Base-by-base conservation (phyloP, 2,329 filamentous ascomycete genomes). In the Nothophoma quercina region DNA sequence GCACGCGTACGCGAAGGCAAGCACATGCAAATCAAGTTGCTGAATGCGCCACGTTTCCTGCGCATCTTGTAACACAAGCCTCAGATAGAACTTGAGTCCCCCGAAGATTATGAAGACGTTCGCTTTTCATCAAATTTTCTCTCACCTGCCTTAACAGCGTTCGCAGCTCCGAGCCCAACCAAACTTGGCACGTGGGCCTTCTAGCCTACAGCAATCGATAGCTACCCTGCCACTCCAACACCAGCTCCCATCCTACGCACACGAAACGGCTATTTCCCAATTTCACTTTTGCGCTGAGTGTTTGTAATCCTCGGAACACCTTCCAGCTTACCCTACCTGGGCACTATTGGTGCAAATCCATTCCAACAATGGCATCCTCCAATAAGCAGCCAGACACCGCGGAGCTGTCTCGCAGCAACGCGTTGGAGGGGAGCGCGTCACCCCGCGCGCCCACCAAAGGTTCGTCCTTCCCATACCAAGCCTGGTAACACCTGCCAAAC, bases 111-210 rank as follows among this genome's bases (percentile, higher is more conserved):
- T 39, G 29, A 15, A 25, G 4, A 25, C 25, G 29, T 30, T 40
- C 23, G 21, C 23, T 26, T 15, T 29, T 13, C 26, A 21, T 23
- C 34, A 12, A 41, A 29, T 25, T 39, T 48, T 55, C 42, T 47
- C 48, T 54, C 32, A 28, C 29, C 21, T 54, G 26, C 32, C 34
- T 45, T 29, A 40, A 43, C 50, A 47, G 52, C 50, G 45, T 47
- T 55, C 47, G 54, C 58, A 35, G 44, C 41, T 21, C 54, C 29
- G 34, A 55, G 51, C 34, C 62, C 67, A 68, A 65, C 67, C 61
- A 58, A 41, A 45, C 55, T 64, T 62, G 64, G 68, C 68, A 72
- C 68, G 67, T 73, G 67, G 56, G 46, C 56, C 47, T 56, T 56
- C 53, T 53, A 56, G 54, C 53, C 32, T 51, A 55, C 51, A 55